Base-by-base conservation (phyloP, 495 filamentous ascomycete species). In the Penicillium roqueforti region DNA sequence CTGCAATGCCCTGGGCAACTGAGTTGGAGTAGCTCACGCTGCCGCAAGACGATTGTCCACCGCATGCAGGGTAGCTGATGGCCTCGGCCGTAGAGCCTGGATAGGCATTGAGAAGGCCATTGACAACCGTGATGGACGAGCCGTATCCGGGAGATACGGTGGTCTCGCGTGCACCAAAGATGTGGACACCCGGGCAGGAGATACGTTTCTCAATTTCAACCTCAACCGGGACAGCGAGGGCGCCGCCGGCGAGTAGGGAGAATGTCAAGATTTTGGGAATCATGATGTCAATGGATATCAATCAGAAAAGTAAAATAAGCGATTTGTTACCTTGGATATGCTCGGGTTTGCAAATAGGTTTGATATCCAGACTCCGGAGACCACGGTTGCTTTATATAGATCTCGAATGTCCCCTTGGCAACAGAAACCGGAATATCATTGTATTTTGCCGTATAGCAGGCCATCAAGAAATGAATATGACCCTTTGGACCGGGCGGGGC, bases 121-220 rank as follows among this genome's bases (percentile, higher is more conserved):
- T 71, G 45, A 84, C 76, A 23, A 84, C 76, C 3, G 74, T 74
- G 41, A 51, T 67, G 39, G 68, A 62, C 4, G 79, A 75, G 6
- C 82, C 82, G 58, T 78, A 82, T 14, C 83, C 83, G 6, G 74
- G 58, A 2, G 77, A 54, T 3, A 62, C 83, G 0, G 81, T 84
- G 10, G 83, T 87, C 69, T 87, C 84, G 42, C 84, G 81, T 0
- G 84, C 85, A 7, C 83, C 83, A 46, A 86, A 83, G 38, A 83
- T 71, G 60, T 86, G 83, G 25, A 85, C 67, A 26, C 68, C 57
- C 6, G 79, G 78, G 56, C 80, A 83, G 53, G 20, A 53, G 18
- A 20, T 9, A 19, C 67, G 66, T 26, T 65, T 65, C 26, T 61
- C 63, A 1, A 65, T 14, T 3, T 48, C 47, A 6, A n/a, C 40